Percentiles rank a stretch among this genome's conserved stretches.
Conservation (phyloP, 768 basidiomycete genomes). For the Cubamyces sp. region DNA sequence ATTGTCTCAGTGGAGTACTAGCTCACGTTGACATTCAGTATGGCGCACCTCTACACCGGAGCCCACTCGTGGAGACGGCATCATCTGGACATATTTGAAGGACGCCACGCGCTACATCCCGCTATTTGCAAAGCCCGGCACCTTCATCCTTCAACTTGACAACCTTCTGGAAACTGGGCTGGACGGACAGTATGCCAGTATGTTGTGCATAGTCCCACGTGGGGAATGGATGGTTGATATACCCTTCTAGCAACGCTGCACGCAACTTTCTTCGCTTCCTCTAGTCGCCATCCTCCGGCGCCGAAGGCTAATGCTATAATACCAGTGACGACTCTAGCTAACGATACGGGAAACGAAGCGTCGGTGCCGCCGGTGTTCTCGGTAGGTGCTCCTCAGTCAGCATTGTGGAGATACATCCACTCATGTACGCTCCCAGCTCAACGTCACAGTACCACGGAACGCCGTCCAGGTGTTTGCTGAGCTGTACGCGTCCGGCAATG, state of each 20-base stretch:
- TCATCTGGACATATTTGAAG: slow-evolving; percentile 79
- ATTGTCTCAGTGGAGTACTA: not conserved
- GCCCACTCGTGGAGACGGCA: slow-evolving; percentile 65
- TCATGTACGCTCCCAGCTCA: slow-evolving; percentile 46
- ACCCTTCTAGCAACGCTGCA: slow-evolving; percentile 57
- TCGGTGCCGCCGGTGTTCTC: slow-evolving; percentile 77
- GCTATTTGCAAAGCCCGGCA: slow-evolving; percentile 67
- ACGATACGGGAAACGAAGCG: slow-evolving; percentile 69
- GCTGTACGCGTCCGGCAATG: slow-evolving; percentile 69
- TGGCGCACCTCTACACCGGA: slow-evolving; percentile 85
- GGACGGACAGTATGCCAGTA: slow-evolving; percentile 74
- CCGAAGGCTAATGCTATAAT: slow-evolving; percentile 66
- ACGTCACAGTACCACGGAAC: slow-evolving; percentile 71
- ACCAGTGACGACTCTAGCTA: slow-evolving; percentile 67
- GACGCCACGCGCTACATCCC: slow-evolving; percentile 76
- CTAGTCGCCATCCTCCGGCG: slow-evolving; percentile 56
- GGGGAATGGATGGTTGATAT: not conserved
- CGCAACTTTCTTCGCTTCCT: slow-evolving; percentile 74
- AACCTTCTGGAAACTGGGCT: slow-evolving; percentile 62
- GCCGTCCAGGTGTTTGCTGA: slow-evolving; percentile 71
- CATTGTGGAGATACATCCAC: not conserved
- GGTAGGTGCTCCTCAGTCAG: slow-evolving; percentile 39
- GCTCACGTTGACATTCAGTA: slow-evolving; percentile 43
- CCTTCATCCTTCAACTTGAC: slow-evolving; percentile 74
- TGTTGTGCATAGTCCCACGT: not conserved